phyloP scores from a whole-genome alignment of 495 filamentous ascomycete species.

The Daldinia concentrica region DNA sequence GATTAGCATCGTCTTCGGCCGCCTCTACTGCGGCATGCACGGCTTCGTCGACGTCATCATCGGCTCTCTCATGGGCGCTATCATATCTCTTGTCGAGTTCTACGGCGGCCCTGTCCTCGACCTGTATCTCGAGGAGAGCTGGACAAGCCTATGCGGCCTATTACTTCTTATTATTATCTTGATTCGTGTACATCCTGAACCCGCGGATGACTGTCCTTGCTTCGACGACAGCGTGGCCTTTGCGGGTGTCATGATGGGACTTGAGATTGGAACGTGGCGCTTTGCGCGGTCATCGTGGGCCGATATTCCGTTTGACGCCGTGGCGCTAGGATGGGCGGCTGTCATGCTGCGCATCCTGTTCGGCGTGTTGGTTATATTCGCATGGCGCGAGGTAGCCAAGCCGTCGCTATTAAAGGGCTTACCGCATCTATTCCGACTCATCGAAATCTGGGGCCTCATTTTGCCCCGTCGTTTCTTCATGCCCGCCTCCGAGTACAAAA shows the following conservation, averaged over 20 bases:
- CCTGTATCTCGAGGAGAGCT: slow-evolving; percentile 63
- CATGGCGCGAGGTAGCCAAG: slow-evolving; percentile 89
- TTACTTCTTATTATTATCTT: slow-evolving; percentile 73
- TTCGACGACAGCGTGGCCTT: slow-evolving; percentile 98
- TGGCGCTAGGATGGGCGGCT: slow-evolving; percentile 67
- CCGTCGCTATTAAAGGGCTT: slow-evolving; percentile 78
- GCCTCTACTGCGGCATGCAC: slow-evolving; percentile 98
- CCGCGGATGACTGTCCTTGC: slow-evolving; percentile 95
- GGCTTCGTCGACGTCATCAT: slow-evolving; percentile 90
- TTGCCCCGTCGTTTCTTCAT: slow-evolving; percentile 90
- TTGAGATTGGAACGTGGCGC: slow-evolving; percentile 83
- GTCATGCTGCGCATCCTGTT: slow-evolving; percentile 72
- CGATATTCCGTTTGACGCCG: slow-evolving; percentile 64
- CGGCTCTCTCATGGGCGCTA: slow-evolving; percentile 77
- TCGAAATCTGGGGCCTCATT: slow-evolving; percentile 79
- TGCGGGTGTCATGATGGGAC: slow-evolving; percentile 84
- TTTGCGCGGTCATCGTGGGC: slow-evolving; percentile 69
- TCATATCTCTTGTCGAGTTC: slow-evolving; percentile 73
- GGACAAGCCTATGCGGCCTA: slow-evolving; percentile 66
- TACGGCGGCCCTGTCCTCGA: slow-evolving; percentile 74
- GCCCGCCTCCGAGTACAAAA: slow-evolving; percentile 87
- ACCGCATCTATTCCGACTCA: slow-evolving; percentile 85
- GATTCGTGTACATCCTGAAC: slow-evolving; percentile 92
- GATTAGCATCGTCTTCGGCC: slow-evolving; percentile 86
- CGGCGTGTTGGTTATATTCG: slow-evolving; percentile 83